Conservation (phyloP, 345 rosid genomes). For the Brassica juncea region DNA sequence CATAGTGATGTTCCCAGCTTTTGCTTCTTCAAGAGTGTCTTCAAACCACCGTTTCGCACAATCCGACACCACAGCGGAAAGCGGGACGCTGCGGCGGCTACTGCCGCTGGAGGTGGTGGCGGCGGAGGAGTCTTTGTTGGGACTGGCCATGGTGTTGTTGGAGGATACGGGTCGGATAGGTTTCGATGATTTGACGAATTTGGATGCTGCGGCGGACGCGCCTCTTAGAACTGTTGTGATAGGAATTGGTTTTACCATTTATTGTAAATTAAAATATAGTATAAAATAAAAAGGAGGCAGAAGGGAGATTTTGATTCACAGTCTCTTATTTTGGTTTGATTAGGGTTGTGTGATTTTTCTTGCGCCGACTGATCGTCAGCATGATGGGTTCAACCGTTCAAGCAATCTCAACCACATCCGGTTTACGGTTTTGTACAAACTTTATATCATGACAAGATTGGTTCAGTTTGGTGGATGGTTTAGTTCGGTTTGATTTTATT, state of each 20-base stretch:
- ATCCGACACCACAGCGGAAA: slow-evolving; percentile 78
- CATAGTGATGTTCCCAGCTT: slow-evolving; percentile 84
- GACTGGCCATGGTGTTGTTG: slow-evolving; percentile 52
- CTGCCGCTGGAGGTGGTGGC: slow-evolving; percentile 17
- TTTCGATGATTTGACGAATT: slow-evolving; percentile 34
- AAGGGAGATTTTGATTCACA: not conserved
- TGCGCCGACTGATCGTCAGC: not conserved
- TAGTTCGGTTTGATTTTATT: too few relatives aligned
- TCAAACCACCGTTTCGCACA: slow-evolving; percentile 93
- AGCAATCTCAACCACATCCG: not conserved
- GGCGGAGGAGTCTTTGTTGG: slow-evolving; percentile 28
- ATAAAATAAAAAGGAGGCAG: not conserved
- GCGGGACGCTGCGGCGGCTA: slow-evolving; percentile 50
- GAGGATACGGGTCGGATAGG: slow-evolving; percentile 47
- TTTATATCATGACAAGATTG: too few relatives aligned
- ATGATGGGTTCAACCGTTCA: not conserved
- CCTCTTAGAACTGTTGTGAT: slow-evolving; percentile 43
- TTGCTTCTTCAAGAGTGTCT: slow-evolving; percentile 92
- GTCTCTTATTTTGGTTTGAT: not conserved
- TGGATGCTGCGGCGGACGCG: slow-evolving; percentile 30
- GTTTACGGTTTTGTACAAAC: not conserved
- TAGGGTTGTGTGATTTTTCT: not conserved
- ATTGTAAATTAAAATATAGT: not conserved
- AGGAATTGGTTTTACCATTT: slow-evolving; percentile 24
- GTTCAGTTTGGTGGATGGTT: too few relatives aligned